phyloP scores from a whole-genome alignment of 257 asterid genomes.

The Salvia rosmarinus region DNA sequence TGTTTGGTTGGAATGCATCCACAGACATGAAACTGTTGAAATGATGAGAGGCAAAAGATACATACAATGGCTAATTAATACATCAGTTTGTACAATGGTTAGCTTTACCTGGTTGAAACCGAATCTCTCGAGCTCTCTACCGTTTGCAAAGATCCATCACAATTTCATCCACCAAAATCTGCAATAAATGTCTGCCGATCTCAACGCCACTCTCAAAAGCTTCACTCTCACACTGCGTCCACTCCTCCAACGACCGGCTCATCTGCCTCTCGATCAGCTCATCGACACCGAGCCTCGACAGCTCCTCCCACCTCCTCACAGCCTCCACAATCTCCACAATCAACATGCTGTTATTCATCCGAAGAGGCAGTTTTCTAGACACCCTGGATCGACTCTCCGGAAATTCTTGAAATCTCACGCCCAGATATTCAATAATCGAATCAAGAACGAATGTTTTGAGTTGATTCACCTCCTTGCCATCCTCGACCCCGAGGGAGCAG shows the following conservation, averaged over 20 bases:
- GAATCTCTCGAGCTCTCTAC: background rate
- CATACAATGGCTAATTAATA: slow-evolving; percentile 17
- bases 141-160: slow-evolving; percentile 53
- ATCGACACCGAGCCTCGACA: slow-evolving; percentile 51
- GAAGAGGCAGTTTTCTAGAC: slow-evolving; percentile 53
- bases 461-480: slow-evolving; percentile 47
- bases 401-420: slow-evolving; percentile 47
- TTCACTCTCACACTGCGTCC: slow-evolving; percentile 70
- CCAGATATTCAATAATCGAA: slow-evolving; percentile 67
- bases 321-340: slow-evolving; percentile 60
- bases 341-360: slow-evolving; percentile 52
- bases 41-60: slow-evolving; percentile 6
- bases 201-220: slow-evolving; percentile 62
- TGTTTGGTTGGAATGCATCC: slow-evolving; percentile 14
- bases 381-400: slow-evolving; percentile 47
- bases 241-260: slow-evolving; percentile 60
- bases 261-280: slow-evolving; percentile 74
- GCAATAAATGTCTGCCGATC: slow-evolving; percentile 55
- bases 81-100: slow-evolving; percentile 38
- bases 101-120: background rate
- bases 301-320: slow-evolving; percentile 66
- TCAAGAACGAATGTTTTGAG: slow-evolving; percentile 62
- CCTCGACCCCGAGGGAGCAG: slow-evolving; percentile 49
- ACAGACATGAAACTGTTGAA: slow-evolving; percentile 6
- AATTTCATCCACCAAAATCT: slow-evolving; percentile 72